A percentile compares a stretch with the other conserved stretches of the same genome.
Evolutionary conservation across 2,329 filamentous ascomycete species (phyloP).

Genomic region (Malbranchea cinnamomea): DNA sequence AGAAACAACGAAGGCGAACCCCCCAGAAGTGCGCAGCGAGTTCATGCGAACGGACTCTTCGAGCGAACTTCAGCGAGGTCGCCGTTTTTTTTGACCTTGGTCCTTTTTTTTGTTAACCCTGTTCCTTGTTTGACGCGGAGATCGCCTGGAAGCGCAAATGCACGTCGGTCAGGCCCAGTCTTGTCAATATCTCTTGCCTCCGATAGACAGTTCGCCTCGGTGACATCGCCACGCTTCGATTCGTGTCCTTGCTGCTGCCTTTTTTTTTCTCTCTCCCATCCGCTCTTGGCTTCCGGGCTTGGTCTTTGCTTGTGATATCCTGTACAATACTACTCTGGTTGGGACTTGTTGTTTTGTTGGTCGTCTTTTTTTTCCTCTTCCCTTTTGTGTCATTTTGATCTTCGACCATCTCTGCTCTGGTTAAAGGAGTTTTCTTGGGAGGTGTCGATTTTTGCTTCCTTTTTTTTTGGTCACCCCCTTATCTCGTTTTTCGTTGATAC

Average conservation of each 20-base stretch:
- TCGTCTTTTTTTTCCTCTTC: slow-evolving; percentile 9
- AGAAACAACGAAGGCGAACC: too few relatives aligned
- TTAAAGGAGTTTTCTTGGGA: slow-evolving; percentile 7
- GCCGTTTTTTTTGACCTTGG: too few relatives aligned
- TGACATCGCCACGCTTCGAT: slow-evolving; percentile 20
- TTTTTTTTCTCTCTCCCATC: slow-evolving; percentile 10
- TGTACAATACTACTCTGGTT: slow-evolving; percentile 30
- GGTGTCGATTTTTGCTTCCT: slow-evolving; percentile 6
- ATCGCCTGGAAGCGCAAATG: slow-evolving; percentile 31
- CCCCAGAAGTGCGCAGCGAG: too few relatives aligned
- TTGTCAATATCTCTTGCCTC: slow-evolving; percentile 25
- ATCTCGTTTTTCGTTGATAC: slow-evolving; percentile 7
- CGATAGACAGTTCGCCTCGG: slow-evolving; percentile 28
- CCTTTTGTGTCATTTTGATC: slow-evolving; percentile 10
- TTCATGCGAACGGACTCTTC: too few relatives aligned
- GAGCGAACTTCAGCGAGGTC: too few relatives aligned
- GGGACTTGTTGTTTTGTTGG: slow-evolving; percentile 11
- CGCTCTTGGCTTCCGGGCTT: slow-evolving; percentile 19
- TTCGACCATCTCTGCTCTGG: slow-evolving; percentile 6
- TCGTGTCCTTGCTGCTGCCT: slow-evolving; percentile 11
- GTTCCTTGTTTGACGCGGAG: too few relatives aligned
- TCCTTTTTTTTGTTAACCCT: too few relatives aligned
- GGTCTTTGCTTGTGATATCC: slow-evolving; percentile 20
- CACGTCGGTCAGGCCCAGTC: slow-evolving; percentile 24
- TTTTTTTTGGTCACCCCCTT: slow-evolving; percentile 8